Evolutionary conservation across 441 rosid species (phyloP), one percentile per base, ranked within the genome.

Genomic region (Erodium moschatum): DNA sequence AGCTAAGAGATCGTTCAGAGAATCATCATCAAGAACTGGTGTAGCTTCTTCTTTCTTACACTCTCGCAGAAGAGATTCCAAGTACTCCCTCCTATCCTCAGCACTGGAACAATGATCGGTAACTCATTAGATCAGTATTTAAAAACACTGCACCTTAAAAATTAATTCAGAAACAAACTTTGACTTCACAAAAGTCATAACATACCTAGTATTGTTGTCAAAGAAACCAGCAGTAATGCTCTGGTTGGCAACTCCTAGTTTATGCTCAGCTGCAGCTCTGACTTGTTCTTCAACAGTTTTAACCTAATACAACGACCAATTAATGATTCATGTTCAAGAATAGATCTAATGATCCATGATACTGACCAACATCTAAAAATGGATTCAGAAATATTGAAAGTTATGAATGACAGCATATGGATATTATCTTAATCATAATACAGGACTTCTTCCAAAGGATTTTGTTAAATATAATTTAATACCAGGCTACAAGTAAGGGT

Each of bases 221-320:
- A 89, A 89, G 82, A 91, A 91, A 29, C 97, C 97, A 54, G 97
- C 97, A 69, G 97, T 91, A 69, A 91, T 91, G 72, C 97, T 91
- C 86, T 91, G 97, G 79, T 91, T 89, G 78, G 96, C 97, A 78
- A 91, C 96, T 75, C 97, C 97, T 71, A 91, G 86, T 82, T 91
- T 91, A 82, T 91, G 97, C 80, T 91, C 96, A 15, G 97, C 96
- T 44, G 97, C 75, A 78, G 95, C 96, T 81, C 97, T 85, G 40
- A 91, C 97, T 88, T 91, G 96, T 77, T 91, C 96, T 81, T 91
- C 97, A 66, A 91, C 96, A 71, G 95, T 89, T 85, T 87, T 83
- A 74, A 89, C 97, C 97, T 91, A 74, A 71, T 24, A 72, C 50
- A 76, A 56, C 58, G 27, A 24, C 27, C 27, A 24, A 24, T 2